Conservation (phyloP, 2,329 filamentous ascomycete species). For the Xylariaceae sp. region DNA sequence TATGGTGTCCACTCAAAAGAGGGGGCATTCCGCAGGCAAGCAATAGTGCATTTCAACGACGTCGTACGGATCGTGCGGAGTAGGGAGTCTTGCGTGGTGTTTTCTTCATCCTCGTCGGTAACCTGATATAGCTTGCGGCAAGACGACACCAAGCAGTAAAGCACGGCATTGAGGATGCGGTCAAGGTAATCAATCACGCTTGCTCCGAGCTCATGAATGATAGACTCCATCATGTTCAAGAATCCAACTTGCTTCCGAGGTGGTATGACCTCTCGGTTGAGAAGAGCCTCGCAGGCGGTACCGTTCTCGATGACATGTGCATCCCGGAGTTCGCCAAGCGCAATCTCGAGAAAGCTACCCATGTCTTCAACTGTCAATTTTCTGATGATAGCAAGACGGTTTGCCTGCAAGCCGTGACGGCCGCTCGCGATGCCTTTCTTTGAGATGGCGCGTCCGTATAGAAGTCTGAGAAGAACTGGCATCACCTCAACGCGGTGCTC, state of each 20-base stretch:
- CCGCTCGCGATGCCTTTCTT: slow-evolving; percentile 73
- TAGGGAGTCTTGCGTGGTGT: slow-evolving; percentile 49
- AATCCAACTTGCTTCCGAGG: slow-evolving; percentile 83
- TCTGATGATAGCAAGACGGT: slow-evolving; percentile 75
- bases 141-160: slow-evolving; percentile 75
- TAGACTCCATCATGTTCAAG: slow-evolving; percentile 83
- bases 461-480: slow-evolving; percentile 77
- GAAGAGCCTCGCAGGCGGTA: slow-evolving; percentile 44
- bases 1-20: slow-evolving; percentile 70
- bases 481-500: slow-evolving; percentile 72
- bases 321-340: slow-evolving; percentile 65
- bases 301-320: slow-evolving; percentile 53
- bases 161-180: slow-evolving; percentile 67
- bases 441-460: slow-evolving; percentile 87
- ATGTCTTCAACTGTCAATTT: slow-evolving; percentile 72
- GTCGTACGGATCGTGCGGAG: slow-evolving; percentile 63
- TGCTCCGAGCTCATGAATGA: slow-evolving; percentile 78
- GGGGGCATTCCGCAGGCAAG: slow-evolving; percentile 70
- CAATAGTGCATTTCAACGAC: slow-evolving; percentile 77
- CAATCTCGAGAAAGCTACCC: slow-evolving; percentile 76
- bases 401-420: slow-evolving; percentile 75
- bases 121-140: slow-evolving; percentile 53
- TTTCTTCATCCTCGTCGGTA: slow-evolving; percentile 31
- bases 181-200: slow-evolving; percentile 65
- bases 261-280: slow-evolving; percentile 57